Evolutionary conservation across 148 eudicot species (phyloP).

Genomic region (Fallopia convolvulus): DNA sequence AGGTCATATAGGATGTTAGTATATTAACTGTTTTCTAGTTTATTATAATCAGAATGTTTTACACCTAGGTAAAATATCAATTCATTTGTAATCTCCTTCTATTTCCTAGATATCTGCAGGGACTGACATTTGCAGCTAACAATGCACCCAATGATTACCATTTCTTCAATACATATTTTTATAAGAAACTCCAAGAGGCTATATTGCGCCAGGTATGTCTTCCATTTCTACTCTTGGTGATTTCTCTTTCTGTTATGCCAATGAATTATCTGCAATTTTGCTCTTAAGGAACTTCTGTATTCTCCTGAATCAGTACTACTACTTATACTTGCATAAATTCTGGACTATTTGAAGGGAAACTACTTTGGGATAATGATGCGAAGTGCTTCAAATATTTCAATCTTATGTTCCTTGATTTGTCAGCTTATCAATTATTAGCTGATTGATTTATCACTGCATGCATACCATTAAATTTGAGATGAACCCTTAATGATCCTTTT

Average conservation of each 20-base stretch:
- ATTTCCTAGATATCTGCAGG: slow-evolving; percentile 60
- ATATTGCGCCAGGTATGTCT: slow-evolving; percentile 41
- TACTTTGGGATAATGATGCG: background rate
- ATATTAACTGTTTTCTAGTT: background rate
- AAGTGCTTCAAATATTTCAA: background rate
- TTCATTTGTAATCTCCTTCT: background rate
- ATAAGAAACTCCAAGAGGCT: slow-evolving; percentile 72
- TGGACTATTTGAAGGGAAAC: background rate
- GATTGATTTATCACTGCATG: background rate
- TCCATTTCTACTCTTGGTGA: background rate
- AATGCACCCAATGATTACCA: slow-evolving; percentile 35
- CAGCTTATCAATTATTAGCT: background rate
- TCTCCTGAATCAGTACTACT: background rate
- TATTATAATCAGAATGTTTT: background rate
- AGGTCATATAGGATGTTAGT: background rate
- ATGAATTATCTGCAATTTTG: background rate
- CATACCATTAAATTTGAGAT: background rate
- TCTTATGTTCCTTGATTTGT: background rate
- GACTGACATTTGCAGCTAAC: slow-evolving; percentile 27
- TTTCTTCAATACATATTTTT: slow-evolving; percentile 87
- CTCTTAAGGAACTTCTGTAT: background rate
- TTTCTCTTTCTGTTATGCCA: background rate
- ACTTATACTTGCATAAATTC: background rate
- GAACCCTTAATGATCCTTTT: background rate
- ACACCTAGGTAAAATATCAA: background rate